Evolutionary conservation across 768 basidiomycete species (phyloP).

Genomic region (Harrya chromipes): DNA sequence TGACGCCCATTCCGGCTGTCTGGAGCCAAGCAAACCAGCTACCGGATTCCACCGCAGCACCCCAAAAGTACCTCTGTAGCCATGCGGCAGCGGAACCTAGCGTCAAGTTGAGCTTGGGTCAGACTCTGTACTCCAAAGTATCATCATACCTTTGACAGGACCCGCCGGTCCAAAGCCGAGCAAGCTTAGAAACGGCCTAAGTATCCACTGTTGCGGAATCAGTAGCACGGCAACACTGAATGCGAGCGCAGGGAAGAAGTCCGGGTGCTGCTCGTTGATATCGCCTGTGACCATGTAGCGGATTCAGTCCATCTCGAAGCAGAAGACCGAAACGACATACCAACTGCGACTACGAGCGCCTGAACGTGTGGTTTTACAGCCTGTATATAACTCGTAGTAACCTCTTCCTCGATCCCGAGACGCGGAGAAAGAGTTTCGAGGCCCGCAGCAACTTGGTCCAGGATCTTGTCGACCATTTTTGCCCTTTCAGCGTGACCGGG

Average conservation of each 20-base stretch:
- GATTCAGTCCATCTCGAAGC: too few species aligned
- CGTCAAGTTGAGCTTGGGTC: neutral
- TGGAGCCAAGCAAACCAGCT: conserved; percentile 17
- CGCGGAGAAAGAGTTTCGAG: neutral
- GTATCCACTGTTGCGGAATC: conserved; percentile 15
- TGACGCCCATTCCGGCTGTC: conserved; percentile 9
- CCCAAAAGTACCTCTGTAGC: conserved; percentile 7
- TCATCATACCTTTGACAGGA: conserved; percentile 10
- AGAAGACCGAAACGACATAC: neutral
- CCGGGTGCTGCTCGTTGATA: conserved; percentile 12
- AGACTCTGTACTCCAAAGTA: fast-evolving
- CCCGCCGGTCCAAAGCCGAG: conserved; percentile 18
- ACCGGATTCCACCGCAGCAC: neutral
- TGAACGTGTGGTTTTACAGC: conserved; percentile 7
- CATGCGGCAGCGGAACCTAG: conserved; percentile 16
- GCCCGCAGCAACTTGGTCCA: neutral
- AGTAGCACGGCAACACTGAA: conserved; percentile 5
- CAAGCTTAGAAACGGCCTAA: conserved; percentile 7
- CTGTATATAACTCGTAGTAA: neutral
- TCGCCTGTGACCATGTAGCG: neutral
- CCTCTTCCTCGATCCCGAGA: conserved; percentile 6
- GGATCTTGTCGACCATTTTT: too few species aligned
- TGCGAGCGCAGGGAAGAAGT: conserved; percentile 1
- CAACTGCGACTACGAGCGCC: conserved; percentile 4
- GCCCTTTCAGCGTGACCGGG: too few species aligned